phyloP scores from a whole-genome alignment of 1,139 yeast species.

The Blastobotrys petasosporus region DNA sequence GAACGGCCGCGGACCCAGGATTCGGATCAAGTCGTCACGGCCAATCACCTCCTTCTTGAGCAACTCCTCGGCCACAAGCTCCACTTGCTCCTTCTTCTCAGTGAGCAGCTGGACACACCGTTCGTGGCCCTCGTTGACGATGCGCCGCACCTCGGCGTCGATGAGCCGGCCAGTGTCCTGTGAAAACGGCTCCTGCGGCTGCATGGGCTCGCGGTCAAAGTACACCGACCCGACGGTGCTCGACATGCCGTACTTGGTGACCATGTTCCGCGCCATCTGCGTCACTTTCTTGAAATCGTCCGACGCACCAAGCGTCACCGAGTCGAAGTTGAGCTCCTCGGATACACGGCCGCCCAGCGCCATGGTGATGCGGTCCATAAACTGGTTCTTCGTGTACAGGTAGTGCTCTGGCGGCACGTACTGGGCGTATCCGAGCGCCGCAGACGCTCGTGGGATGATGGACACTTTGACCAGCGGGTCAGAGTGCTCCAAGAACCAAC shows the following conservation, averaged over 20 bases:
- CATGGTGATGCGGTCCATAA: constrained; percentile 89
- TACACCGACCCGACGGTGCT: constrained; percentile 74
- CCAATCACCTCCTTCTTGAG: constrained; percentile 79
- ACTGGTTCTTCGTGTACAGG: constrained; percentile 69
- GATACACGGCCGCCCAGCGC: constrained; percentile 95
- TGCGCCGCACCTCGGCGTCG: constrained; percentile 77
- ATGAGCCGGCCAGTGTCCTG: constrained; percentile 76
- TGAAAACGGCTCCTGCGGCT: constrained; percentile 67
- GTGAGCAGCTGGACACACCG: constrained; percentile 61
- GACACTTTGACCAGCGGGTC: constrained; percentile 93
- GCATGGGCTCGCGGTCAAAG: constrained; percentile 54
- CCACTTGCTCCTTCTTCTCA: constrained; percentile 71
- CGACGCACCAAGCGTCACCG: constrained; percentile 92
- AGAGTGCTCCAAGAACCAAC: constrained; percentile 86
- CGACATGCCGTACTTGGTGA: constrained; percentile 87
- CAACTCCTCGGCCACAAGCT: constrained; percentile 78
- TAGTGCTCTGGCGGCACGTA: constrained; percentile 93
- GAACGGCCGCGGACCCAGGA: constrained; percentile 86
- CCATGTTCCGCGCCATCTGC: constrained; percentile 90
- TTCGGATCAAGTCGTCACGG: constrained; percentile 82
- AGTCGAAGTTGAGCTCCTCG: constrained; percentile 82
- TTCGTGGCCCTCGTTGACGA: constrained; percentile 71
- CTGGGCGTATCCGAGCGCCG: constrained; percentile 97
- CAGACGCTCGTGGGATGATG: constrained; percentile 93
- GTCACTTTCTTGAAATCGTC: constrained; percentile 98